Conservation (phyloP, 2,329 filamentous ascomycete genomes). For the Talaromyces sp. region DNA sequence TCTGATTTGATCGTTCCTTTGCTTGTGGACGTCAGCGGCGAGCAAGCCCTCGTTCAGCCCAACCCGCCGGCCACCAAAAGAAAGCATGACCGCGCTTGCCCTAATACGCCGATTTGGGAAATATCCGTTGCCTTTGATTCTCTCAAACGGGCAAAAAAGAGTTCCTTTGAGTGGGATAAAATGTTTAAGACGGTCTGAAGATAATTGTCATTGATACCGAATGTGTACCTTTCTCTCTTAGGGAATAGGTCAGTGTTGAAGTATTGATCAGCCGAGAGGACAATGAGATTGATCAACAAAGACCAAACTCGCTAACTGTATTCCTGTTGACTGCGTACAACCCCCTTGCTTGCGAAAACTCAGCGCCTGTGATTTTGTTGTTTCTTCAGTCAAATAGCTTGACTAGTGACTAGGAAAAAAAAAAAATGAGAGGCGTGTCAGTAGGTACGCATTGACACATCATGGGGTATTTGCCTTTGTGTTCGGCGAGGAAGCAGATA, state of each 20-base stretch:
- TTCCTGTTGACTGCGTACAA: neutral
- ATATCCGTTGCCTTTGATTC: neutral
- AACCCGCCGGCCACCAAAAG: neutral
- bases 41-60: neutral
- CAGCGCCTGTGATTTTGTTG: neutral
- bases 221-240: neutral
- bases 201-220: neutral
- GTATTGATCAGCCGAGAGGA: neutral
- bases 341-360: neutral
- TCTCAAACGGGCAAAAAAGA: neutral
- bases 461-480: neutral
- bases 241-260: too few relatives aligned
- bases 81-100: constrained; percentile 10
- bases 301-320: neutral
- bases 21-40: constrained; percentile 2
- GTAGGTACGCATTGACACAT: neutral
- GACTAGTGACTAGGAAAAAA: neutral
- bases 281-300: too few relatives aligned
- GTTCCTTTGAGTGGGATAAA: neutral
- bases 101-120: constrained; percentile 5
- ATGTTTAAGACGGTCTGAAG: neutral
- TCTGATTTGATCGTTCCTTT: neutral
- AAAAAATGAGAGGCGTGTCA: neutral
- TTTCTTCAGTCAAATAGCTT: neutral
- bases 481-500: neutral